Base-by-base conservation (phyloP, 306 rosid genomes). In the Quercus wislizeni region DNA sequence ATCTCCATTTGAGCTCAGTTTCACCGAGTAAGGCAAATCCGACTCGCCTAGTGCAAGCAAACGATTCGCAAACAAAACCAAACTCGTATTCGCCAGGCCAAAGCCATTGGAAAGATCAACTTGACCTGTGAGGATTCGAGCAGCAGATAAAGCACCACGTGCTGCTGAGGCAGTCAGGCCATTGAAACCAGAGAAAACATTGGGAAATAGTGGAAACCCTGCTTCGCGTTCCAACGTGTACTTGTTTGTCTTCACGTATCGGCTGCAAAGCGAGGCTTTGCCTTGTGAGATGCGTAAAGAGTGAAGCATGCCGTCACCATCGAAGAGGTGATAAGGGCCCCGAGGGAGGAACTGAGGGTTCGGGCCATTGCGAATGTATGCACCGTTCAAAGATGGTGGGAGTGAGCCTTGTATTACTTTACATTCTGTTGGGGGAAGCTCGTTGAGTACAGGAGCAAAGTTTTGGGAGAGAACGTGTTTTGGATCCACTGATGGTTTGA, bases 281-380 rank as follows among this genome's bases (percentile, higher is more conserved):
- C 92, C 92, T n/a, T 73, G 62, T 14, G 91, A 81, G 78, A 94
- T 87, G 10, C 74, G 85, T 2, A 94, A 41, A 68, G 89, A 85
- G 87, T 94, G 97, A 65, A 94, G 90, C 99, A 94, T 91, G 3
- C 97, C 99, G 65, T 94, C 99, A 4, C 97, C 97, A 57, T 92
- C 97, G 80, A 94, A 92, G 70, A 94, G 92, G 58, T 94, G 99
- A 91, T 94, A 92, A 2, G 97, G 99, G 18, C 99, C 97, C 5
- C 92, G 92, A 0, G 99, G 99, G 11, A 92, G 92, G 85, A 82
- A 90, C 55, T 94, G 99, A 0, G 99, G 97, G 84, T 94, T 94
- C 0, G 99, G 99, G 18, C 99, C 99, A 65, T 92, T 94, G 69
- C 97, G 83, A 28, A 94, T 92, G 80, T 95, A 95, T 0, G 92